Base-by-base conservation (phyloP, 2,329 filamentous ascomycete species). In the Capronia epimyces region DNA sequence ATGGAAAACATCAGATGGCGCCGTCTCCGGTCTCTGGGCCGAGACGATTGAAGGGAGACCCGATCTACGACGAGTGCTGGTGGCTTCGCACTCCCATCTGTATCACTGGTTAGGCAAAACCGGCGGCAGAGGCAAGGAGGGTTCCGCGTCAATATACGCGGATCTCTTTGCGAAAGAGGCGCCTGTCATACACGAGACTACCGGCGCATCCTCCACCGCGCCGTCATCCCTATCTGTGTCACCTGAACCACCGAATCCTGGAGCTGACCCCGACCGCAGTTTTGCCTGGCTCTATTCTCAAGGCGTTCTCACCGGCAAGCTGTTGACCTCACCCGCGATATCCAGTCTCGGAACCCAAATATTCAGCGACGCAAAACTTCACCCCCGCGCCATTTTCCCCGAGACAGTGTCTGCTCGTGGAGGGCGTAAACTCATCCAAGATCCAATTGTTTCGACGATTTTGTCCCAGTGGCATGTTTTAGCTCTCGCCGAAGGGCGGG, bases 391-490 rank as follows among this genome's bases (percentile, higher is more conserved):
- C 1, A 82, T 89, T 51, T 79, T 97, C 36, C 81, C 87, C 1
- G 77, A 81, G 2, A 76, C 81, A 0, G 83, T 89, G 55, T 78
- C 79, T 7, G 72, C 81, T 1, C 79, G 79, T 54, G 84, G 81
- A 29, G 76, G 84, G 20, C 80, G 77, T 55, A 84, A 81, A 55
- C 69, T 83, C 29, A 76, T 81, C 0, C 78, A 86, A 46, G 88
- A 94, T 53, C 77, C 81, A 1, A 83, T 96, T 32, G 82, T 84
- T 34, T 87, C 87, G 0, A 84, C 95, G 66, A 83, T 86, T 0
- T 73, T 98, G 57, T 95, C 90, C 4, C 89, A 95, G 64, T 98
- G 93, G 86, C 93, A 98, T 66, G 83, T 96, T 43, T 69, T 98
- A 18, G 82, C 84, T 57, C 75, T 98, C 0, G 80, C 95, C 1